Evolutionary conservation across 2,329 filamentous ascomycete genomes (phyloP).

Genomic region (Xylariomycetidae sp.): DNA sequence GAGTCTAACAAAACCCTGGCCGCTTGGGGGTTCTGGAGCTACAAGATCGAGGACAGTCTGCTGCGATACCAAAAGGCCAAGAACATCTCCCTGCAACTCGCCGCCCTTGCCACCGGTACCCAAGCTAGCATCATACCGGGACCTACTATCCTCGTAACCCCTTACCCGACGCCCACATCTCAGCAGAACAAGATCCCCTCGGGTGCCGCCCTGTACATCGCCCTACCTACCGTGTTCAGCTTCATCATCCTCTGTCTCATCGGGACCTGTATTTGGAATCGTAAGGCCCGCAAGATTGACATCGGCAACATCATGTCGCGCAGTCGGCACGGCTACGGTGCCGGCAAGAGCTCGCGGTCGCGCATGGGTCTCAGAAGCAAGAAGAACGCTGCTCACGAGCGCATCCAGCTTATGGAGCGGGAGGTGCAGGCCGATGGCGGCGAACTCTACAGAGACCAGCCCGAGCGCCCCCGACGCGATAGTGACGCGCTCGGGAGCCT

Average conservation of each 20-base stretch:
- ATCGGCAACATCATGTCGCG: conserved; percentile 50
- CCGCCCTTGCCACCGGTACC: conserved; percentile 28
- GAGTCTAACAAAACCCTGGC: conserved; percentile 31
- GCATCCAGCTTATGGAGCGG: conserved; percentile 42
- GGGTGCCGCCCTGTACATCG: conserved; percentile 45
- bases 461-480: conserved; percentile 32
- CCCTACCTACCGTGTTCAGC: conserved; percentile 46
- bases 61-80: conserved; percentile 33
- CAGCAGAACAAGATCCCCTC: conserved; percentile 29
- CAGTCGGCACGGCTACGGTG: conserved; percentile 39
- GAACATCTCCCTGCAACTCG: conserved; percentile 46
- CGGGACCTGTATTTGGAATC: conserved; percentile 54
- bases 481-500: conserved; percentile 47
- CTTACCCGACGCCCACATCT: conserved; percentile 24
- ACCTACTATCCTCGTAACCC: conserved; percentile 38
- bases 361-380: conserved; percentile 29
- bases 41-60: conserved; percentile 34
- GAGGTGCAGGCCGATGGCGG: conserved; percentile 23
- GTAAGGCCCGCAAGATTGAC: conserved; percentile 43
- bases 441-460: conserved; percentile 33
- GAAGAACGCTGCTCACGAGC: conserved; percentile 26
- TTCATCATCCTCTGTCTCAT: conserved; percentile 43
- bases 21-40: conserved; percentile 44
- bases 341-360: conserved; percentile 30
- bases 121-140: conserved; percentile 30